Evolutionary conservation across 768 basidiomycete species (phyloP), one percentile per base, ranked within the genome.

Genomic region (Leccinum uliginosum): DNA sequence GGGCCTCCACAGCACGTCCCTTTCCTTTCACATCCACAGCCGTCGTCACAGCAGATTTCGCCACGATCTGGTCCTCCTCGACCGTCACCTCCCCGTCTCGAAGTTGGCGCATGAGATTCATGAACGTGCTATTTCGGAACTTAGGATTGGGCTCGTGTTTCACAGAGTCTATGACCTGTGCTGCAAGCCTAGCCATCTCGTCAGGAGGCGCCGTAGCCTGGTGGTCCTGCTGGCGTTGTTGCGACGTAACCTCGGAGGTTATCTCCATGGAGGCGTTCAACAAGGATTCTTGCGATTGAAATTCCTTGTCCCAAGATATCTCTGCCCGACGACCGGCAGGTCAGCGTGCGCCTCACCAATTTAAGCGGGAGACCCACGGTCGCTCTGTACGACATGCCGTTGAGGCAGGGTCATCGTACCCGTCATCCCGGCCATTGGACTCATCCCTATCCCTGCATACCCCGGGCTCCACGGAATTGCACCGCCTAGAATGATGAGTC

Each of bases 81-180:
- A 96, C 86, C 15, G 85, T 78, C 40, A 92, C 78, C 65, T 88
- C 81, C 8, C 85, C 82, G 71, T 94, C 93, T 38, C 91, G 78
- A 54, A 97, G 73, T 69, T 91, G 85, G 51, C 80, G 82, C 93
- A 97, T 96, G 26, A 97, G 78, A 21, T 80, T 79, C 78, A 97
- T 77, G 68, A 97, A 97, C 57, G 82, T 79, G 70, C 91, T 93
- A 30, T 91, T 81, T 71, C 83, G 79, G 65, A 97, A 93, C 69
- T 96, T 97, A 34, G 86, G 83, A 66, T 91, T 93, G 65, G 81
- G 78, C 54, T 90, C 89, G 56, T 86, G 73, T 65, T 81, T 77
- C 47, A 95, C 81, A n/a, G 86, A 79, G 43, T 91, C 83, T 54
- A 96, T 74, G 38, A 96, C 80, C 44, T 85, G 74, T 9, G 83